These are phyloP conservation scores for Artemisia tridentata DNA, from an alignment of 129 eudicot genomes.

Conservation along the genomic window DNA sequence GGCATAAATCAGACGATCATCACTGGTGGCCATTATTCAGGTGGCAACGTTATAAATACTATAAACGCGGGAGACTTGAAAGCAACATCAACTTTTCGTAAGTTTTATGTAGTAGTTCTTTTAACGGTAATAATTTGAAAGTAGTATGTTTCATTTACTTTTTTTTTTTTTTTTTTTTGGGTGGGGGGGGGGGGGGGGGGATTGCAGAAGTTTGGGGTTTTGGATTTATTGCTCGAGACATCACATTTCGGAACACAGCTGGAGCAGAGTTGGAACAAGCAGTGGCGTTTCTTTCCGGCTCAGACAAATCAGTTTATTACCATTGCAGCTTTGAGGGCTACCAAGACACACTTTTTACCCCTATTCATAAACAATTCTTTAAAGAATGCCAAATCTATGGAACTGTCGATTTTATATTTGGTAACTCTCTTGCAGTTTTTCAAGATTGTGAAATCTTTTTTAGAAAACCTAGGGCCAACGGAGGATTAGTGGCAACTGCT, in stretches of 20 bases:
- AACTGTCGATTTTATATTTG: constrained; percentile 36
- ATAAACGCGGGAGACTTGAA: neutral
- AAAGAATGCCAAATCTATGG: constrained; percentile 33
- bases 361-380: constrained; percentile 21
- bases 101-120: neutral
- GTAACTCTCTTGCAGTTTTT: constrained; percentile 19
- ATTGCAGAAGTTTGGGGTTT: constrained; percentile 27
- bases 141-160: too few relatives aligned
- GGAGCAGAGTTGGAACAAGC: constrained; percentile 33
- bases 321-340: constrained; percentile 30
- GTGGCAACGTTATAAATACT: constrained; percentile 4
- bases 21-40: constrained; percentile 33
- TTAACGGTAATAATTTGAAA: too few relatives aligned
- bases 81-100: constrained; percentile 21
- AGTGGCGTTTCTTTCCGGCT: constrained; percentile 29
- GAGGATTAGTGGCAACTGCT: neutral
- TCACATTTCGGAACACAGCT: constrained; percentile 34
- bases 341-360: constrained; percentile 34
- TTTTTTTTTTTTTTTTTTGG: neutral
- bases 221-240: constrained; percentile 31
- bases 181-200: too few relatives aligned
- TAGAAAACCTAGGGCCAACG: constrained; percentile 24
- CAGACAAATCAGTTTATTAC: constrained; percentile 27
- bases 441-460: constrained; percentile 29
- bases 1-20: constrained; percentile 56